These are phyloP conservation scores for Gossypium trilobum DNA, from an alignment of 441 rosid genomes.

Conservation along the genomic window DNA sequence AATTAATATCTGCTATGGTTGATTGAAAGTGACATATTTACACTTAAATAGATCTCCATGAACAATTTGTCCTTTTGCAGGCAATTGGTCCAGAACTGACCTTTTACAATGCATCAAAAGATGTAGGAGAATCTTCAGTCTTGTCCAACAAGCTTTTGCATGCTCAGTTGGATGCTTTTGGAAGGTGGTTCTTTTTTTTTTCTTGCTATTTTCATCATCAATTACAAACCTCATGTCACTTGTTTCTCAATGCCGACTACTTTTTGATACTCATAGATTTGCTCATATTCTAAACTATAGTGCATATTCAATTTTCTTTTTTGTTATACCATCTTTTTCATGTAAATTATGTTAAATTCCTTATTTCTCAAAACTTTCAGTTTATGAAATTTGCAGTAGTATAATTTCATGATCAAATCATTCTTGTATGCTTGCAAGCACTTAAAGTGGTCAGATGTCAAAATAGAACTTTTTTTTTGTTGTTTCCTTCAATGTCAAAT, in stretches of 20 bases:
- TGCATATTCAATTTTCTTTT: neutral
- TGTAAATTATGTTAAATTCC: neutral
- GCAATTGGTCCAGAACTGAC: slow-evolving; percentile 95
- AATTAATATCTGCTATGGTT: neutral
- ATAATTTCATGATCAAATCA: neutral
- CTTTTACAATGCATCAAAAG: slow-evolving; percentile 73
- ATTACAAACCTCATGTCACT: neutral
- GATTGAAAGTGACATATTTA: slow-evolving; percentile 2
- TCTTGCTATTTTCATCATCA: neutral
- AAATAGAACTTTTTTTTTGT: no score
- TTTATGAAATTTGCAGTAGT: neutral
- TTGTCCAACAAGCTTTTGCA: slow-evolving; percentile 87
- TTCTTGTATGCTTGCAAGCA: no score
- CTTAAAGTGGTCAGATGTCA: no score
- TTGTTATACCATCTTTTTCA: neutral
- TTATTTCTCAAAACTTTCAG: neutral
- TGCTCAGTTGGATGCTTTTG: slow-evolving; percentile 76
- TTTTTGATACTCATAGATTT: neutral
- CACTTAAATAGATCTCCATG: slow-evolving; percentile 12
- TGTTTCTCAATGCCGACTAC: neutral
- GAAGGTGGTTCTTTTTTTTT: slow-evolving; percentile 41
- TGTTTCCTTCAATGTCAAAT: no score
- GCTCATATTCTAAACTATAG: neutral
- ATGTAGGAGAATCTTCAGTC: slow-evolving; percentile 52
- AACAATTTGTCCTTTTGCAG: slow-evolving; percentile 38